These are phyloP conservation scores for Aspergillus floridensis DNA, from an alignment of 2,329 filamentous ascomycete species.

Conservation along the genomic window DNA sequence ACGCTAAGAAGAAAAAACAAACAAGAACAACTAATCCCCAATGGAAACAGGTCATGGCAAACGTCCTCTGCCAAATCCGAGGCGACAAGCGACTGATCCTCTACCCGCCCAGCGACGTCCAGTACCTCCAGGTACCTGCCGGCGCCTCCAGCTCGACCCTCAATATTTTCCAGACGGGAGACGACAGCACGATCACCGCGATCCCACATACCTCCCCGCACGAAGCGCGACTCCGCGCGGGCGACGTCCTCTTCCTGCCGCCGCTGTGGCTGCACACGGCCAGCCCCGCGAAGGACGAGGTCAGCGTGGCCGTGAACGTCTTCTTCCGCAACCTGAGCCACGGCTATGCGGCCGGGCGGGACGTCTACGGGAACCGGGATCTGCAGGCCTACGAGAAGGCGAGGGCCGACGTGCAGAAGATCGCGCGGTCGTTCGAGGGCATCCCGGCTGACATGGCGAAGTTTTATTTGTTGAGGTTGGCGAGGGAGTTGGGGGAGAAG, in stretches of 20 bases:
- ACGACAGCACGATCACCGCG: conserved; percentile 50
- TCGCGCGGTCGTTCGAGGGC: conserved; percentile 49
- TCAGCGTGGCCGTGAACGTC: conserved; percentile 80
- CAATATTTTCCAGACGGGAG: conserved; percentile 60
- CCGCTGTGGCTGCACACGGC: conserved; percentile 80
- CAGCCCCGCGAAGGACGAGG: conserved; percentile 27
- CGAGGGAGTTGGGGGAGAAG: conserved; percentile 59
- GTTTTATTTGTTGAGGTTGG: conserved; percentile 74
- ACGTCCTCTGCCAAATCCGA: conserved; percentile 75
- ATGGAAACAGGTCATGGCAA: conserved; percentile 69
- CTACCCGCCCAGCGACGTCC: conserved; percentile 75
- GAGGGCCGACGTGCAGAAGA: conserved; percentile 66
- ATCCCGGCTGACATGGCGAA: conserved; percentile 64
- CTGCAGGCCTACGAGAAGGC: conserved; percentile 81
- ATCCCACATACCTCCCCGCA: conserved; percentile 64
- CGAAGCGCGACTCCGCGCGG: conserved; percentile 64
- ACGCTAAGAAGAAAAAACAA: background rate
- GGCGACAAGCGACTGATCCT: conserved; percentile 72
- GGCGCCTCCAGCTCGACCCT: conserved; percentile 78
- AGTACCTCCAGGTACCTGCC: conserved; percentile 66
- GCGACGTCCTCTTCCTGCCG: conserved; percentile 78
- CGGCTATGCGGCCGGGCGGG: conserved; percentile 70
- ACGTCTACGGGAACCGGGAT: conserved; percentile 87
- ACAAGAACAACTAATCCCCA: background rate
- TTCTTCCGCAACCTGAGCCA: conserved; percentile 73